Percentiles rank a stretch among this genome's conserved stretches.
Conservation (phyloP, 2,329 filamentous ascomycete species). For the Fusarium sp. region DNA sequence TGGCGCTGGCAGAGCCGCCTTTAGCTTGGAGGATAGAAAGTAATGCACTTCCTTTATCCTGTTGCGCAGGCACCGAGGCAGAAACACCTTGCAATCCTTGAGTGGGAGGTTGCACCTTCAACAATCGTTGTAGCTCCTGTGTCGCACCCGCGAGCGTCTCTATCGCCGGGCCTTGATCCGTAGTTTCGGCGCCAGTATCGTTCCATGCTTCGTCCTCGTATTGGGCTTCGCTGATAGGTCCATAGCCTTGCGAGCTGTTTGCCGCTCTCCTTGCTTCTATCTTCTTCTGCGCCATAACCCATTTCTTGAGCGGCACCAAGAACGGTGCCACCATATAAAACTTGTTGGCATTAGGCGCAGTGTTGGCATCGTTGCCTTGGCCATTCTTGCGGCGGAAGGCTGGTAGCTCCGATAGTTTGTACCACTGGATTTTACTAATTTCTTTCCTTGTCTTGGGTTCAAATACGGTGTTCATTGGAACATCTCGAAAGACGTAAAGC, state of each 20-base stretch:
- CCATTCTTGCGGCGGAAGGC: conserved; percentile 76
- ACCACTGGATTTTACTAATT: conserved; percentile 97
- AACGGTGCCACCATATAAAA: conserved; percentile 99
- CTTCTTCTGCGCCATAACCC: conserved; percentile 86
- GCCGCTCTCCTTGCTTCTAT: conserved; percentile 63
- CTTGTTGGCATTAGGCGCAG: conserved; percentile 75
- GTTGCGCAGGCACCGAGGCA: conserved; percentile 32
- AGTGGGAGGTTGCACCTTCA: conserved; percentile 63
- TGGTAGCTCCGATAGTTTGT: conserved; percentile 86
- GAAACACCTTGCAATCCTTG: conserved; percentile 54
- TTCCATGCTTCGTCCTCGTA: conserved; percentile 69
- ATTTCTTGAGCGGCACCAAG: conserved; percentile 83
- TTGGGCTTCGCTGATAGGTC: conserved; percentile 61
- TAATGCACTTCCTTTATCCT: conserved; percentile 60
- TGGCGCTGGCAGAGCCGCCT: conserved; percentile 26
- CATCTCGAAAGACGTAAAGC: conserved; percentile 88
- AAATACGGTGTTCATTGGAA: conserved; percentile 87
- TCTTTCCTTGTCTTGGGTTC: conserved; percentile 93
- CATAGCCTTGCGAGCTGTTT: conserved; percentile 51
- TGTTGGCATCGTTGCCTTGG: conserved; percentile 61
- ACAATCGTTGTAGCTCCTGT: conserved; percentile 60
- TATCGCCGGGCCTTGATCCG: conserved; percentile 48
- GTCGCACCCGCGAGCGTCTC: conserved; percentile 61
- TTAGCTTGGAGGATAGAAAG: conserved; percentile 61
- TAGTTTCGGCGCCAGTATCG: conserved; percentile 44